Conservation (phyloP, 495 filamentous ascomycete species). For the Pyrenopolyporus hunteri region DNA sequence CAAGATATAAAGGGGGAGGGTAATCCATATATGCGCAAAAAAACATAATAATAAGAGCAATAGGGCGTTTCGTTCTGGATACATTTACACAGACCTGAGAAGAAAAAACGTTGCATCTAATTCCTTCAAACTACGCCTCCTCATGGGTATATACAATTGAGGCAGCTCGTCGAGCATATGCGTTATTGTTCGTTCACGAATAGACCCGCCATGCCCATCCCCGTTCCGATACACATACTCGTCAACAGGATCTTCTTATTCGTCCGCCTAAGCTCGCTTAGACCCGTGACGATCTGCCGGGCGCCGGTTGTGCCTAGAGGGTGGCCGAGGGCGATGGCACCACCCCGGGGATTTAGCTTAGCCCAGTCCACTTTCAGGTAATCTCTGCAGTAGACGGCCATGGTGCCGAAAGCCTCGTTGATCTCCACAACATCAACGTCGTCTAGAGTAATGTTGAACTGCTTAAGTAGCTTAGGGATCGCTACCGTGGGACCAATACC, state of each 20-base stretch:
- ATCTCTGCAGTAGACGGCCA: slow-evolving; percentile 92
- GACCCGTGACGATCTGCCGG: slow-evolving; percentile 80
- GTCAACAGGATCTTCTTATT: slow-evolving; percentile 85
- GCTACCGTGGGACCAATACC: slow-evolving; percentile 93
- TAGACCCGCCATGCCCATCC: slow-evolving; percentile 81
- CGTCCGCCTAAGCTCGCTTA: slow-evolving; percentile 77
- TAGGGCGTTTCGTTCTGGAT: no score
- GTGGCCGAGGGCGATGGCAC: slow-evolving; percentile 80
- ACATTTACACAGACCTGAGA: not conserved
- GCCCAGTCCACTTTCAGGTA: slow-evolving; percentile 74
- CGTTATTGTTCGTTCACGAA: slow-evolving; percentile 76
- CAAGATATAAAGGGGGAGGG: not conserved
- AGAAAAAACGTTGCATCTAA: not conserved
- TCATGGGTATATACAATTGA: not conserved
- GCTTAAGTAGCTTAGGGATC: slow-evolving; percentile 88
- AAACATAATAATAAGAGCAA: not conserved
- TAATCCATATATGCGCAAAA: not conserved
- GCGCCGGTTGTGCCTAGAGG: slow-evolving; percentile 82
- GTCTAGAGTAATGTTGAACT: slow-evolving; percentile 77
- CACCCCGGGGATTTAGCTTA: slow-evolving; percentile 90
- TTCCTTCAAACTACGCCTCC: not conserved
- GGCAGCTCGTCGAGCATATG: slow-evolving; percentile 26
- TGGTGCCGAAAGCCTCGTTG: slow-evolving; percentile 97
- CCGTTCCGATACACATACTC: slow-evolving; percentile 87
- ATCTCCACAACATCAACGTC: slow-evolving; percentile 92